Percentiles rank a stretch among this genome's conserved stretches.
Conservation (phyloP, 2,329 filamentous ascomycete species). For the Cladosporium sp. region DNA sequence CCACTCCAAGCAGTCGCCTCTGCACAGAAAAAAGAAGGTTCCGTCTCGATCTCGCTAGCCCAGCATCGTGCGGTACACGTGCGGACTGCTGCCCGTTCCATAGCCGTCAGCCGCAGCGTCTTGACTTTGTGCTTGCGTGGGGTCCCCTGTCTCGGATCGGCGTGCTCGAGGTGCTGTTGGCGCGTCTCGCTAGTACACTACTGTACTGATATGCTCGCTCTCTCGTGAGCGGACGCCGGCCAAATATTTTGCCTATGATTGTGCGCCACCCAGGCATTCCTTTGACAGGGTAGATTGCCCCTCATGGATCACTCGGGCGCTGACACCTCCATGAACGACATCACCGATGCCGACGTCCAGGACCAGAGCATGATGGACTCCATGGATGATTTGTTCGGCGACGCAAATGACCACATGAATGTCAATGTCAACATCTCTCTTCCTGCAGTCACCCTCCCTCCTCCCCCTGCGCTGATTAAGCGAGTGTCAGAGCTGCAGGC, state of each 20-base stretch:
- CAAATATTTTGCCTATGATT: background rate
- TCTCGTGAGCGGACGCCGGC: background rate
- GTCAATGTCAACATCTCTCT: constrained; percentile 58
- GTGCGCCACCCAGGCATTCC: background rate
- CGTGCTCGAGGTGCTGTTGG: background rate
- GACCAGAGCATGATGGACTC: constrained; percentile 50
- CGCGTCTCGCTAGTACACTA: background rate
- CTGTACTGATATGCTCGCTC: background rate
- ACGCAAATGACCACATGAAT: constrained; percentile 49
- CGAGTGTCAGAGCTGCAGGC: constrained; percentile 72
- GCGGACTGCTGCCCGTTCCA: background rate
- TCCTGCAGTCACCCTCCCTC: constrained; percentile 36
- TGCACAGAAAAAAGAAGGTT: background rate
- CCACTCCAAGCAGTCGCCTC: no score
- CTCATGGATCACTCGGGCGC: constrained; percentile 3
- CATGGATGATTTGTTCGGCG: constrained; percentile 72
- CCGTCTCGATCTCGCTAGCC: background rate
- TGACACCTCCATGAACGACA: constrained; percentile 21
- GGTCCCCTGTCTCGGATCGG: constrained; percentile 8
- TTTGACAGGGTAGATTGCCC: background rate
- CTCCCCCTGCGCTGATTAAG: constrained; percentile 59
- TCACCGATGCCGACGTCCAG: constrained; percentile 15
- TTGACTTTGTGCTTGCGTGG: constrained; percentile 1
- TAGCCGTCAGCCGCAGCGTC: constrained; percentile 7
- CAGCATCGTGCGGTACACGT: background rate